Conservation (phyloP, 257 asterid genomes). For the Avicennia marina region DNA sequence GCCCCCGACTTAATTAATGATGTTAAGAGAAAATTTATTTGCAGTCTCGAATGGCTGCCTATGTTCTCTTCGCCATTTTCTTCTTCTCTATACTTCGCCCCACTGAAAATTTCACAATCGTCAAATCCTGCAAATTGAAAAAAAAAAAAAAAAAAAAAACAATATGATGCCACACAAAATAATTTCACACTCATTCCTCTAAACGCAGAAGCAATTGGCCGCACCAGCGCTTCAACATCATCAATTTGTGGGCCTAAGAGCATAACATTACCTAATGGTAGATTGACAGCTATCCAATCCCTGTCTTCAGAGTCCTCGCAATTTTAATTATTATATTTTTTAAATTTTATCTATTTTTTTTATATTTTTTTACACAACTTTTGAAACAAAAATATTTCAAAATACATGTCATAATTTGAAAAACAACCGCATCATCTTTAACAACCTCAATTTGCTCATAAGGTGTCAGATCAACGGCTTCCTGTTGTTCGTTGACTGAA, state of each 20-base stretch:
- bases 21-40: background rate
- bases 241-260: slow-evolving; percentile 52
- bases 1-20: slow-evolving; percentile 2
- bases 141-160: background rate
- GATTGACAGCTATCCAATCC: slow-evolving; percentile 75
- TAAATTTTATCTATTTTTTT: too few species aligned
- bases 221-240: slow-evolving; percentile 74
- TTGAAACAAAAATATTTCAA: too few species aligned
- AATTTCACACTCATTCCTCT: background rate
- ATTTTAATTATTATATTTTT: too few species aligned
- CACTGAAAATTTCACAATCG: slow-evolving; percentile 67
- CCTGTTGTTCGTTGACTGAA: slow-evolving; percentile 39
- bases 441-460: slow-evolving; percentile 45
- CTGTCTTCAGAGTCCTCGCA: slow-evolving; percentile 41
- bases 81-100: slow-evolving; percentile 57
- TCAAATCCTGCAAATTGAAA: slow-evolving; percentile 55
- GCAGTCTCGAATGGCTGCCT: slow-evolving; percentile 18
- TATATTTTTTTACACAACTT: too few species aligned
- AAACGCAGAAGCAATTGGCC: slow-evolving; percentile 37
- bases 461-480: slow-evolving; percentile 52
- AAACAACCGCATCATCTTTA: too few species aligned
- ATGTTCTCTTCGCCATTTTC: slow-evolving; percentile 41
- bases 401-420: too few species aligned
- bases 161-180: slow-evolving; percentile 1
- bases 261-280: slow-evolving; percentile 53